Base-by-base conservation (phyloP, 2,329 filamentous ascomycete genomes). In the Neofusicoccum cordaticola region DNA sequence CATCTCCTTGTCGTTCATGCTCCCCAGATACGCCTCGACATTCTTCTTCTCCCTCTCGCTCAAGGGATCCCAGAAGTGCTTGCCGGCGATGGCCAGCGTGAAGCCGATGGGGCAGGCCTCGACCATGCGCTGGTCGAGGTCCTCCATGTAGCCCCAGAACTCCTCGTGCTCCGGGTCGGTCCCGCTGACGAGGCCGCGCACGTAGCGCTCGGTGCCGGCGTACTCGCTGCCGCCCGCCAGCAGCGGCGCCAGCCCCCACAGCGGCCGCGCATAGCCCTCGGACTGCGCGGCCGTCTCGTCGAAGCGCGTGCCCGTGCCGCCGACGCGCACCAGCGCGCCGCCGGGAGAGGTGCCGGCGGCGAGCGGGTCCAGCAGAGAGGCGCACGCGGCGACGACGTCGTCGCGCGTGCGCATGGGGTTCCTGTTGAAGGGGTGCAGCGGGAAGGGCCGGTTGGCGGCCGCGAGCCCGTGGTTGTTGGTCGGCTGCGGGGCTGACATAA, bases 41-140 rank as follows among this genome's bases (percentile, higher is more conserved):
- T 92, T 91, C 11, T 73, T 78, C 70, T 83, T 86, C 73, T 91
- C 86, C 68, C 81, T 82, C 15, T 84, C 83, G 2, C 82, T 85
- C 70, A 93, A 79, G 1, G 84, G 85, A 13, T 87, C 80, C 89
- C 90, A 93, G 65, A 92, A 84, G 69, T 73, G 82, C 80, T 74
- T 78, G 34, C 83, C 81, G 39, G 88, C 89, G 61, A 92, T 88
- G 37, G 89, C 90, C 62, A 94, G 80, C 1, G 90, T 86, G 71
- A 87, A 93, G 0, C 90, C 91, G 65, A 93, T 82, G 0, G 90
- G 90, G 72, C 90, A 93, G 83, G 92, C 91, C 74, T 94, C 91
- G 2, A 93, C 91, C 91, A 93, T 93, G 31, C 90, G 82, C 80
- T 93, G 90, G 72, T 93, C 91, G 65, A 89, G 87, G 72, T 93